These are phyloP conservation scores for Chlorella sp. DNA, from an alignment of 139 green algal species.

Conservation along the genomic window DNA sequence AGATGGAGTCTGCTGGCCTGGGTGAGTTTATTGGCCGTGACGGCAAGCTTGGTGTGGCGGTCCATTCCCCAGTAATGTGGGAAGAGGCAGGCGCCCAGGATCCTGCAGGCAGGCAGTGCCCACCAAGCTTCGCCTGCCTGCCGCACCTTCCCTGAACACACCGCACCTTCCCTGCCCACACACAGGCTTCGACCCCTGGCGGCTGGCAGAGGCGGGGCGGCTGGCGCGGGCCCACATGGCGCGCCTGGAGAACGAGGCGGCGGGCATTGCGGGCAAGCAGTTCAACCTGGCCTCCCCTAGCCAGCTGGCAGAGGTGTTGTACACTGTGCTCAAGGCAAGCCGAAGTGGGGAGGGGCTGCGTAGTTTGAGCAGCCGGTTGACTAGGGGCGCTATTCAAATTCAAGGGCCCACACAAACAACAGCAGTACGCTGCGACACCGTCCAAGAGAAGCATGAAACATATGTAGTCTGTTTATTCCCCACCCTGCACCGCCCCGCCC, in stretches of 20 bases:
- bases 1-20: conserved; percentile 46
- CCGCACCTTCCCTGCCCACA: too few species aligned
- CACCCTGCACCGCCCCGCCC: background rate
- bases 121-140: too few species aligned
- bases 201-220: conserved; percentile 29
- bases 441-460: background rate
- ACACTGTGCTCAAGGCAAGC: conserved; percentile 36
- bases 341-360: background rate
- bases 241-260: conserved; percentile 31
- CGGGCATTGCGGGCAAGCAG: conserved; percentile 30
- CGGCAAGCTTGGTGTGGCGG: too few species aligned
- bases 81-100: too few species aligned
- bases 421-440: background rate
- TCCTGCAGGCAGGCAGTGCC: too few species aligned
- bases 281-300: conserved; percentile 62
- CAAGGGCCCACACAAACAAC: too few species aligned
- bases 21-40: background rate
- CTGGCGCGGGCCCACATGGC: conserved; percentile 44
- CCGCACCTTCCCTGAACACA: too few species aligned
- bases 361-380: too few species aligned
- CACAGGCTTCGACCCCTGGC: conserved; percentile 21
- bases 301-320: conserved; percentile 63
- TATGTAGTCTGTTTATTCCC: background rate
- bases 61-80: too few species aligned
- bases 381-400: background rate